Evolutionary conservation across 805 yeast species (phyloP), one percentile per base, ranked within the genome.

Genomic region (Saturnispora kantuleensis): DNA sequence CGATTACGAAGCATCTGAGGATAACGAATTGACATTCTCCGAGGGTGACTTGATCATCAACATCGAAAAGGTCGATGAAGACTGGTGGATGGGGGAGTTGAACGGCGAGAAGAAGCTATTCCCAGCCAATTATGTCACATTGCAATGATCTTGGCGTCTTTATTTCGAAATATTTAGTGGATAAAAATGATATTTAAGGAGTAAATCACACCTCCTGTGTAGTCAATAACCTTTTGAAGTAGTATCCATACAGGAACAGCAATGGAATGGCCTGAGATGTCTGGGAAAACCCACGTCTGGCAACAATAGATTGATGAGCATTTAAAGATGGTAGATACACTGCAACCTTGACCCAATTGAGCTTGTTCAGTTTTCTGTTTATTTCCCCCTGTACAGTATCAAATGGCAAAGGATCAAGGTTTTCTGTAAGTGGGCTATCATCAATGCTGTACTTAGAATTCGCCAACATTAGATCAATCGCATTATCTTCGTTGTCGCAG

Each of bases 1-100:
- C 60, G 84, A 80, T 54, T 89, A 90, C 60, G 95, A 83, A 41
- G 96, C 95, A 30, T 81, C 81, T 26, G 98, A 93, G 65, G 95
- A 83, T 51, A 93, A 89, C 58, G 98, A 93, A 66, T 70, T 93
- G 48, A 74, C 78, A 2, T 93, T 93, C 62, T 74, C 69, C 18
- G 96, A 86, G 59, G 94, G 90, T 43, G 97, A 87, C 53, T 56
- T 71, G 48, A 87, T 93, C 50, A 68, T 77, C 15, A 84, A 87
- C 48, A 83, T 93, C 50, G 95, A 88, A 54, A 84, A 85, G 62
- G 83, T 85, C 13, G 95, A 88, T 55, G 96, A 86, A 38, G 96
- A 86, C 60, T 93, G 98, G 98, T 93, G 97, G 97, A 71, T 83
- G 44, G 98, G 98, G 42, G 79, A 76, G 50, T 71, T 81, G 54